These are phyloP conservation scores for Circinella umbellata DNA, from an alignment of 371 early-diverging fungal genomes.

Conservation along the genomic window DNA sequence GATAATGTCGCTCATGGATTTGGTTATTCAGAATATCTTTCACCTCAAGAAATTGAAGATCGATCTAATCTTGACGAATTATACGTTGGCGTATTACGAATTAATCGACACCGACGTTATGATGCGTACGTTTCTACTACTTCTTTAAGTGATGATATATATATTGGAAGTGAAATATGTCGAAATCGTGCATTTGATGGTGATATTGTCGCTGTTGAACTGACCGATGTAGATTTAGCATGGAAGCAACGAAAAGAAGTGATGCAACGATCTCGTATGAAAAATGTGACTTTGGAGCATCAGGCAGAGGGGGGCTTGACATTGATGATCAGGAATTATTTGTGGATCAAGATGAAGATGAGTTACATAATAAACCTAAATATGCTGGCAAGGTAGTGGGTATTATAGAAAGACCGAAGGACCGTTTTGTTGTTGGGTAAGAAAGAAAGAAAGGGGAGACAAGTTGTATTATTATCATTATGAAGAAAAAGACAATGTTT, in stretches of 20 bases:
- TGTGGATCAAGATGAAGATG: conserved; percentile 10
- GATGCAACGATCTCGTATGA: conserved; percentile 21
- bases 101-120: conserved; percentile 62
- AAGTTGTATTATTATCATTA: no score
- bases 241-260: conserved; percentile 28
- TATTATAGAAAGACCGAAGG: conserved; percentile 48
- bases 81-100: conserved; percentile 62
- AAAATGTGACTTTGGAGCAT: neutral
- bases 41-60: conserved; percentile 25
- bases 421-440: conserved; percentile 21
- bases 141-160: conserved; percentile 51
- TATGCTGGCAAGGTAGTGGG: conserved; percentile 63
- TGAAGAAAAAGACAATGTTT: no score
- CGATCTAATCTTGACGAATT: conserved; percentile 8
- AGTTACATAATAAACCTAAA: conserved; percentile 39
- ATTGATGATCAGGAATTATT: no score
- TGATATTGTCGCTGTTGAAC: conserved; percentile 68
- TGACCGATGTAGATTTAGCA: conserved; percentile 55
- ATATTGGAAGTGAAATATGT: conserved; percentile 55
- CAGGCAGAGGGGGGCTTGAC: conserved; percentile 13
- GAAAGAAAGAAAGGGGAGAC: neutral
- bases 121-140: conserved; percentile 73
- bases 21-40: conserved; percentile 18
- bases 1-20: conserved; percentile 31
- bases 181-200: conserved; percentile 84